Evolutionary conservation across 805 yeast species (phyloP).

Genomic region (Pichia heedii): DNA sequence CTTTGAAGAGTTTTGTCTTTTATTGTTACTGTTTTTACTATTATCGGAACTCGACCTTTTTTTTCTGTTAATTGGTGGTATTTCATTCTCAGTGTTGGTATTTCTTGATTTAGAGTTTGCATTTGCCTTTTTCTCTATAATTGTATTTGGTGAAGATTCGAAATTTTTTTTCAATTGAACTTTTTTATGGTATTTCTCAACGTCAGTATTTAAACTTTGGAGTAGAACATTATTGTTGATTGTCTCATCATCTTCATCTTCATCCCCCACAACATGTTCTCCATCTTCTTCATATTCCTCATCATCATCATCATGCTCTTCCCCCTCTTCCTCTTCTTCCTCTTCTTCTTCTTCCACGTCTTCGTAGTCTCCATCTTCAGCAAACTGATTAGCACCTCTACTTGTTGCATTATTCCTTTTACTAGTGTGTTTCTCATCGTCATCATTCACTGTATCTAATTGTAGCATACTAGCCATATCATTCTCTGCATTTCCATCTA

Average conservation of each 20-base stretch:
- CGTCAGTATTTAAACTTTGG: conserved; percentile 21
- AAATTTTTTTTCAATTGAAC: conserved; percentile 17
- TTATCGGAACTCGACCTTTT: conserved; percentile 4
- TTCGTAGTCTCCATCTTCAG: conserved; percentile 1
- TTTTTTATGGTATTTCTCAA: conserved; percentile 23
- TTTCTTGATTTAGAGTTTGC: too few relatives aligned
- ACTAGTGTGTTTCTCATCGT: too few relatives aligned
- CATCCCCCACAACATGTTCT: conserved; percentile 1
- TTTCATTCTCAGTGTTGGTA: too few relatives aligned
- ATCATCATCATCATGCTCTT: background rate
- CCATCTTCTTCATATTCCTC: background rate
- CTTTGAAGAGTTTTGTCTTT: background rate
- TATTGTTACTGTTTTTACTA: background rate
- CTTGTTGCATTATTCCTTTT: background rate
- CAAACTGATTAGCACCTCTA: background rate
- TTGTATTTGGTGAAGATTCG: too few relatives aligned
- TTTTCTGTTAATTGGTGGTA: too few relatives aligned
- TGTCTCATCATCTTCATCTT: conserved; percentile 1
- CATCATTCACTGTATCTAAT: background rate
- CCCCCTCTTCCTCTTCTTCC: background rate
- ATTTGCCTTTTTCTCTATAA: too few relatives aligned
- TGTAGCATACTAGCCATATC: background rate
- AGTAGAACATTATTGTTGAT: conserved; percentile 10
- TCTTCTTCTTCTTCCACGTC: background rate
- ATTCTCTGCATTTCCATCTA: background rate